Percentiles rank a stretch among this genome's conserved stretches.
phyloP scores from a whole-genome alignment of 192 early-diverging fungal species.

The Martensiomyces pterosporus region DNA sequence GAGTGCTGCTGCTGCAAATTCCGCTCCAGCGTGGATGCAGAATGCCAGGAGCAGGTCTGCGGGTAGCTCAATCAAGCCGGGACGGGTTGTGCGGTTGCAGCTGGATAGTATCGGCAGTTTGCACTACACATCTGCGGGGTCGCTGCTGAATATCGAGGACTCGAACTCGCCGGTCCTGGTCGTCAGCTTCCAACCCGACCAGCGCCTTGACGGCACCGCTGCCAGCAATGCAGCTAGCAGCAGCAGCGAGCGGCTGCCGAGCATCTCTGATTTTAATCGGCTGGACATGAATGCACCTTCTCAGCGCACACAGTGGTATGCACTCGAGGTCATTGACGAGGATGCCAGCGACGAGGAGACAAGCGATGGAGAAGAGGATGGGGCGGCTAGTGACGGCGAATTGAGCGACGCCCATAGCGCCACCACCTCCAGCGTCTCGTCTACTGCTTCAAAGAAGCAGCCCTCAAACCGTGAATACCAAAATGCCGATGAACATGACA shows the following conservation, averaged over 20 bases:
- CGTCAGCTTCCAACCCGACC: conserved; percentile 50
- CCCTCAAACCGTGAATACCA: too few relatives aligned
- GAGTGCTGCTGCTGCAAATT: not conserved
- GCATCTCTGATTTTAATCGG: too few relatives aligned
- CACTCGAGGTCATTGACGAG: conserved; percentile 9
- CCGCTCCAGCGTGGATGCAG: conserved; percentile 13
- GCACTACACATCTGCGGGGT: conserved; percentile 71
- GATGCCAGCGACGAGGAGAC: conserved; percentile 14
- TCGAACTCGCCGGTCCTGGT: conserved; percentile 65
- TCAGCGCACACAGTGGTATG: conserved; percentile 1
- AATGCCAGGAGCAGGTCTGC: not conserved
- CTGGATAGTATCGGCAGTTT: conserved; percentile 52
- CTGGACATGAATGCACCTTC: too few relatives aligned
- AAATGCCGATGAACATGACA: too few relatives aligned
- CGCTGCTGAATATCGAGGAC: conserved; percentile 73
- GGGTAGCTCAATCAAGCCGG: conserved; percentile 28
- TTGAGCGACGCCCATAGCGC: too few relatives aligned
- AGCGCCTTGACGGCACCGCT: conserved; percentile 29
- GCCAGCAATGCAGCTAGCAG: conserved; percentile 2
- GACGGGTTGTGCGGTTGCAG: conserved; percentile 36
- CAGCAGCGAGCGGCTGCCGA: conserved; percentile 1
- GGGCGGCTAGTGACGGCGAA: too few relatives aligned
- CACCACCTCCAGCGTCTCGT: not conserved
- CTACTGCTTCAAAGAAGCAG: too few relatives aligned
- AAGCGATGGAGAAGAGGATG: not conserved